Evolutionary conservation across 345 rosid species (phyloP).

Genomic region (Arabis alpina): DNA sequence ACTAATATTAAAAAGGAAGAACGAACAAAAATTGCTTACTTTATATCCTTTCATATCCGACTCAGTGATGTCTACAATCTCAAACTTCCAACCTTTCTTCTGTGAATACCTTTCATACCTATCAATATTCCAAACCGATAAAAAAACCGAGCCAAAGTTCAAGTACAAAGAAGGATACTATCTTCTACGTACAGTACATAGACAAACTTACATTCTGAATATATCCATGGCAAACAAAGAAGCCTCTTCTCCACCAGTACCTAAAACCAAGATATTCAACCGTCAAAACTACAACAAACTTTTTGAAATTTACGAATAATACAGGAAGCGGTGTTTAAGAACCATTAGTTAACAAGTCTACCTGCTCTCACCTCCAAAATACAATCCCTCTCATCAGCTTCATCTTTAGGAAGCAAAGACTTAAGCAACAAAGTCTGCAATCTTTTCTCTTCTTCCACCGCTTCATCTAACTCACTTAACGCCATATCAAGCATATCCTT

Average conservation of each 20-base stretch:
- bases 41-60: conserved; percentile 92
- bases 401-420: conserved; percentile 93
- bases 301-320: neutral
- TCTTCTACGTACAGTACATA: neutral
- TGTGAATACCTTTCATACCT: conserved; percentile 97
- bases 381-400: conserved; percentile 94
- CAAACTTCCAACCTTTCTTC: conserved; percentile 90
- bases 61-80: conserved; percentile 73
- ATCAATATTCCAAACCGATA: conserved; percentile 24
- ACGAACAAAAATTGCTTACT: conserved; percentile 45
- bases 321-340: neutral
- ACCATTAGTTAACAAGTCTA: conserved; percentile 34
- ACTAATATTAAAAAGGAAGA: neutral
- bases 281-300: neutral
- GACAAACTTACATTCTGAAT: conserved; percentile 72
- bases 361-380: conserved; percentile 99
- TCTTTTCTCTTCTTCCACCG: conserved; percentile 68
- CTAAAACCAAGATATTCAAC: conserved; percentile 41
- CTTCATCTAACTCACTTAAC: conserved; percentile 60
- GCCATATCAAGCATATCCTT: conserved; percentile 87
- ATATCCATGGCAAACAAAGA: conserved; percentile 95
- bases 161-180: conserved; percentile 14
- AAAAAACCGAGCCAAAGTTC: neutral
- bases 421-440: conserved; percentile 72
- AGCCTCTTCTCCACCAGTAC: conserved; percentile 98